A percentile compares a stretch with the other conserved stretches of the same genome.
These are phyloP conservation scores for Chlamydomonas sp. DNA, from an alignment of 139 green algal genomes.

Conservation along the genomic window DNA sequence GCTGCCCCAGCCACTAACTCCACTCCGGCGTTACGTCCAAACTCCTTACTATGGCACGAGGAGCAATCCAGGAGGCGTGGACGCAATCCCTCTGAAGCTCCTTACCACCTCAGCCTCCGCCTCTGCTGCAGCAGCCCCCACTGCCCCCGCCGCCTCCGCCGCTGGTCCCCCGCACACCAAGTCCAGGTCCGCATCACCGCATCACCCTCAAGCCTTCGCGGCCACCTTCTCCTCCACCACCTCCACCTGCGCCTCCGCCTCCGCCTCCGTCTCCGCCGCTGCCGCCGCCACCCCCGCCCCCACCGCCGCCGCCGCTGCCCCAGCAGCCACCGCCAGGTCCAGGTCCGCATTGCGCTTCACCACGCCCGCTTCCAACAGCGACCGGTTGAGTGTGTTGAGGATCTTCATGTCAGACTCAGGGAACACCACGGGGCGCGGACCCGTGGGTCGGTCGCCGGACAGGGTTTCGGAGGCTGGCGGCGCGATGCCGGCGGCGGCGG, in stretches of 20 bases:
- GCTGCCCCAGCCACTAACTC: too few relatives aligned
- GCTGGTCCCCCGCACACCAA: too few relatives aligned
- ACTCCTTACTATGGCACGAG: too few relatives aligned
- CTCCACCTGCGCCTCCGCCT: background rate
- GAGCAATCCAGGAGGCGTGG: too few relatives aligned
- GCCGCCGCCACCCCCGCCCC: background rate
- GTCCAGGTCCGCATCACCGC: too few relatives aligned
- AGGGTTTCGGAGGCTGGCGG: background rate
- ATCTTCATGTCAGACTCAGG: conserved; percentile 46
- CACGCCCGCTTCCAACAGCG: conserved; percentile 29
- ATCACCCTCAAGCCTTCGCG: too few relatives aligned
- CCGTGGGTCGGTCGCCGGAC: background rate
- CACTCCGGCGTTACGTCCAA: too few relatives aligned
- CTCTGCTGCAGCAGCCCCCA: too few relatives aligned
- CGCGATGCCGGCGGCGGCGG: background rate
- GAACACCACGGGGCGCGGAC: conserved; percentile 37
- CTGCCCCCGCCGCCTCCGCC: too few relatives aligned
- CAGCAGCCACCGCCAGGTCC: background rate
- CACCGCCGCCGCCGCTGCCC: background rate
- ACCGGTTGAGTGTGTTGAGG: conserved; percentile 47
- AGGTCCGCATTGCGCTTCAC: conserved; percentile 40
- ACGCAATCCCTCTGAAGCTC: too few relatives aligned
- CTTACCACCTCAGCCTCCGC: too few relatives aligned
- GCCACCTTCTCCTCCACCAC: background rate
- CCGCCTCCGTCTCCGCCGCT: background rate